phyloP scores from a whole-genome alignment of 2,329 filamentous ascomycete genomes.

The Escovopsis sp. region DNA sequence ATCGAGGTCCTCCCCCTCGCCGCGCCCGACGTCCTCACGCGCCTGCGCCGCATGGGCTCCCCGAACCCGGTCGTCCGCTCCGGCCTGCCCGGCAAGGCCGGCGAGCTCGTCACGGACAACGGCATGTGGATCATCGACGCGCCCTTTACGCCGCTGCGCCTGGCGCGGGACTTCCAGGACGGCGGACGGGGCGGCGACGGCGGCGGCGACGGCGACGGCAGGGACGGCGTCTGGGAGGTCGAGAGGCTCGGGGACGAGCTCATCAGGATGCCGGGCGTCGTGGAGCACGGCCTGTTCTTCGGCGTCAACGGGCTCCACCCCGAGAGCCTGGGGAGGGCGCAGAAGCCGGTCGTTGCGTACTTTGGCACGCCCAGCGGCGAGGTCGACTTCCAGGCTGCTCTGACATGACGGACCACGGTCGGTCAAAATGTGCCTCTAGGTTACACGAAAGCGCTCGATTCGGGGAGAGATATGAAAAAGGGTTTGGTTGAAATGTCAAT shows the following conservation, averaged over 20 bases:
- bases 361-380: conserved; percentile 78
- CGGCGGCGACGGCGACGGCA: conserved; percentile 35
- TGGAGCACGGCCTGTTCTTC: conserved; percentile 85
- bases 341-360: conserved; percentile 88
- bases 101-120: conserved; percentile 51
- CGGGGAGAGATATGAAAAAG: too few species aligned
- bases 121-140: conserved; percentile 78
- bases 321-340: conserved; percentile 39
- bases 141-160: conserved; percentile 62
- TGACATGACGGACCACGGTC: too few species aligned
- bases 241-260: conserved; percentile 57
- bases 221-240: conserved; percentile 61
- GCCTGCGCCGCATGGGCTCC: conserved; percentile 60
- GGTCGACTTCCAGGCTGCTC: conserved; percentile 23
- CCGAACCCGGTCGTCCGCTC: conserved; percentile 55
- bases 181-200: too few species aligned
- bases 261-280: conserved; percentile 69
- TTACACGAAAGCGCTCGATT: too few species aligned
- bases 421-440: too few species aligned
- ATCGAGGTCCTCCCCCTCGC: conserved; percentile 87
- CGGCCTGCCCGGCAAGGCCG: conserved; percentile 62
- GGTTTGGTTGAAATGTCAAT: too few species aligned
- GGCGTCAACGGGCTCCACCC: conserved; percentile 64
- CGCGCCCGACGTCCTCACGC: conserved; percentile 59
- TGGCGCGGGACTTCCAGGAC: conserved; percentile 32